Evolutionary conservation across 2,329 filamentous ascomycete species (phyloP).

Genomic region (Cytospora mali): DNA sequence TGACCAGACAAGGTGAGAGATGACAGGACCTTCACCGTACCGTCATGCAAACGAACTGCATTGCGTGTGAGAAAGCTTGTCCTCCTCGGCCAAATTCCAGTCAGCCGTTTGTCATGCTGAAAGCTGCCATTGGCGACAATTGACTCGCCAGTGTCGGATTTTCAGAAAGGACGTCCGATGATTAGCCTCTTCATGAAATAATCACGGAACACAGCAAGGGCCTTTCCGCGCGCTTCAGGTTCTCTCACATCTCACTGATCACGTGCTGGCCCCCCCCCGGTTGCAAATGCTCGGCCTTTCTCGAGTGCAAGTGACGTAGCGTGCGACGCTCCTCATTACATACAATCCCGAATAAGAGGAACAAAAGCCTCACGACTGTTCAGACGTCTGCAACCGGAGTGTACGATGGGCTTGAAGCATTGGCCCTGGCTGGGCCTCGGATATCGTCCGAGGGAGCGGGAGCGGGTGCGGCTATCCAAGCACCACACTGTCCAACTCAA

Average conservation of each 20-base stretch:
- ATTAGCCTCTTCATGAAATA: slow-evolving; percentile 4
- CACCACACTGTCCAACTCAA: slow-evolving; percentile 16
- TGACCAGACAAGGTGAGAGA: slow-evolving; percentile 17
- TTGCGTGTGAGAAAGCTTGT: slow-evolving; percentile 16
- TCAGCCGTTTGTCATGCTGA: slow-evolving; percentile 11
- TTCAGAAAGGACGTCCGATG: not conserved
- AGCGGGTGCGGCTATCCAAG: slow-evolving; percentile 19
- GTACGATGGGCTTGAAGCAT: slow-evolving; percentile 2
- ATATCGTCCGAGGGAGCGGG: slow-evolving; percentile 23
- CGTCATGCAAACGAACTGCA: slow-evolving; percentile 16
- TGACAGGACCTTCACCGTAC: slow-evolving; percentile 26
- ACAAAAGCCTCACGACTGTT: slow-evolving; percentile 20
- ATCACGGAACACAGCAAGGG: slow-evolving; percentile 14
- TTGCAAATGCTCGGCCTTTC: slow-evolving; percentile 2
- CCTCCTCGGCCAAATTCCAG: slow-evolving; percentile 25
- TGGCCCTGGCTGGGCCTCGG: slow-evolving; percentile 19
- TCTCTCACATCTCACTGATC: not conserved
- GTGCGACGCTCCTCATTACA: slow-evolving; percentile 10
- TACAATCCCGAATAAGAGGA: slow-evolving; percentile 14
- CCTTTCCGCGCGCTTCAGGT: slow-evolving; percentile 1
- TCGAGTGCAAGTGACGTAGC: slow-evolving; percentile 21
- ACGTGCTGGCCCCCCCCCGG: not conserved
- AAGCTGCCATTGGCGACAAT: slow-evolving; percentile 6
- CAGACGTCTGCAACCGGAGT: slow-evolving; percentile 17
- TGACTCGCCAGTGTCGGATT: slow-evolving; percentile 25